Evolutionary conservation across 202 grass and related monocot species (phyloP), one percentile per base, ranked within the genome.

Genomic region (Bolboschoenoplectus hybrid): DNA sequence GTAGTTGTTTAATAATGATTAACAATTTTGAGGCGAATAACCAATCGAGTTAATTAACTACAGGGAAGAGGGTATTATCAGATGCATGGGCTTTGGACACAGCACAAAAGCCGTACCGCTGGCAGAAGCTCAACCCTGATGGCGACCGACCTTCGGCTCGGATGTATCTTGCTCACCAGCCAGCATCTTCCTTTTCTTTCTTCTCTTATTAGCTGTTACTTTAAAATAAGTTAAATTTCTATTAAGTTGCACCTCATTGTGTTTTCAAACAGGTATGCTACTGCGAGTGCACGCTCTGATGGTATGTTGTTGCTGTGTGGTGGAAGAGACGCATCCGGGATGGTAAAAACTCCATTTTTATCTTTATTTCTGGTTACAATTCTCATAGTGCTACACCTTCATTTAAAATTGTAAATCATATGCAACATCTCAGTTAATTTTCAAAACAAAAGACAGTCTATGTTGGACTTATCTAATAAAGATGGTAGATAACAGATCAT

Each of bases 31-130:
- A 67, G 62, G 45, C 6, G 9, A 82, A 13, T 70, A 84, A 71
- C 6, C 6, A 56, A 68, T 70, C 1, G 8, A 68, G 1, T 56
- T 70, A 51, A 65, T 66, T 84, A 55, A 78, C 49, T 89, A 67
- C 89, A 99, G 97, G 97, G 63, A 99, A 94, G 62, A 85, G 90
- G 76, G 90, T 86, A 34, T 82, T 99, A 14, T 99, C 97, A 70
- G 97, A 99, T 99, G 87, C 92, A 83, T 99, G 97, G 93, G 93
- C 85, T 78, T 92, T 99, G 87, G 93, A 99, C 85, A 99, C 97
- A 13, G 93, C 97, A 64, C 93, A 99, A 57, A 99, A 99, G 78
- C 97, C 97, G 58, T 99, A 99, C 56, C 93, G 92, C 81, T 99
- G 97, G 97, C 97, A 99, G 89, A 99, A 92, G 89, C 90, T 99